phyloP scores from a whole-genome alignment of 306 rosid species.

The Dalbergia oliveri region DNA sequence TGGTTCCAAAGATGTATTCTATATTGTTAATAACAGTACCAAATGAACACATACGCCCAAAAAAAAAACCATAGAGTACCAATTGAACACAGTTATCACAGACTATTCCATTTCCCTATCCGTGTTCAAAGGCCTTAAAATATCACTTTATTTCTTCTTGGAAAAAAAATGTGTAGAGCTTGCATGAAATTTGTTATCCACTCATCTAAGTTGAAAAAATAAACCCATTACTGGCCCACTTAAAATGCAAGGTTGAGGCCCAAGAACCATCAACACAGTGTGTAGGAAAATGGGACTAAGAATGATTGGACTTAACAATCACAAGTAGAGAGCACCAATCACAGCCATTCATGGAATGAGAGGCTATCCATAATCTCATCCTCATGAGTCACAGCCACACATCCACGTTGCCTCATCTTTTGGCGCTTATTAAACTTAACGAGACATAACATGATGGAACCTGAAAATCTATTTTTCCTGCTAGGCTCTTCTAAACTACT shows the following conservation, averaged over 20 bases:
- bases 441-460: constrained; percentile 42
- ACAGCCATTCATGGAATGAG: constrained; percentile 69
- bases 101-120: background rate
- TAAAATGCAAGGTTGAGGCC: constrained; percentile 32
- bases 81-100: background rate
- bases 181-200: constrained; percentile 19
- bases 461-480: constrained; percentile 7
- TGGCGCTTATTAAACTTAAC: constrained; percentile 45
- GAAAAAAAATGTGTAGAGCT: background rate
- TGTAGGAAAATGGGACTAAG: constrained; percentile 22
- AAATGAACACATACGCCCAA: background rate
- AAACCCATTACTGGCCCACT: constrained; percentile 24
- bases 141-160: background rate
- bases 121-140: background rate
- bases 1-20: background rate
- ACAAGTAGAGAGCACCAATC: constrained; percentile 50
- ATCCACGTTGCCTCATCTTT: constrained; percentile 44
- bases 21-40: too few species aligned
- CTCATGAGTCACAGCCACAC: constrained; percentile 66
- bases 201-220: constrained; percentile 4
- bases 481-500: constrained; percentile 33
- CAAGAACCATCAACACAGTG: constrained; percentile 14
- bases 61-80: background rate
- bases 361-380: constrained; percentile 88
- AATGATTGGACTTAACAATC: constrained; percentile 42